Percentiles rank a stretch among this genome's conserved stretches.
These are phyloP conservation scores for Parafenestella ontariensis DNA, from an alignment of 2,329 filamentous ascomycete genomes.

Conservation along the genomic window DNA sequence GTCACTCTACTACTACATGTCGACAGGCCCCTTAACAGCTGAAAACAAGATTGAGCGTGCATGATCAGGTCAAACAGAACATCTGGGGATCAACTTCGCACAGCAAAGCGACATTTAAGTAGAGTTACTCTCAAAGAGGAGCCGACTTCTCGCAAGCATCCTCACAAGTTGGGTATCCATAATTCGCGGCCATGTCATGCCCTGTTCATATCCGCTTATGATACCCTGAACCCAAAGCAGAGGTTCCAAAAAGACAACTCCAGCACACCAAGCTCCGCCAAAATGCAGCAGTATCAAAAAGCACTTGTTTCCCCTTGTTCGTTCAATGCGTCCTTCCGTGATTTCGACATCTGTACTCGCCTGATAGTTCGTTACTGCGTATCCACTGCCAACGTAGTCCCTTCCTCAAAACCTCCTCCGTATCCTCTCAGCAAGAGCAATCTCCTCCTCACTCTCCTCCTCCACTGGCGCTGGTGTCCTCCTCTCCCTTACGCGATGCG, in stretches of 20 bases:
- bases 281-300: constrained; percentile 8
- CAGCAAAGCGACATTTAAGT: not conserved
- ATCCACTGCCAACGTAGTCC: not conserved
- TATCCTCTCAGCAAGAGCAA: constrained; percentile 35
- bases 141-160: constrained; percentile 2
- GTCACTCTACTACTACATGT: no score
- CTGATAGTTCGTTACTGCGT: not conserved
- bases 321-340: constrained; percentile 1
- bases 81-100: not conserved
- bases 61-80: not conserved
- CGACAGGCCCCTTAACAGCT: not conserved
- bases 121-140: not conserved
- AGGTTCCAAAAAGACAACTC: constrained; percentile 6
- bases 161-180: constrained; percentile 35
- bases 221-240: constrained; percentile 4
- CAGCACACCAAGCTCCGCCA: constrained; percentile 9
- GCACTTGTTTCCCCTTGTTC: not conserved
- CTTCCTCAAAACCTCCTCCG: constrained; percentile 31
- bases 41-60: not conserved
- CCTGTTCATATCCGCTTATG: constrained; percentile 23
- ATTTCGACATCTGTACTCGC: not conserved
- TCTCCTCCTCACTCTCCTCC: constrained; percentile 54
- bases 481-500: constrained; percentile 72
- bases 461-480: constrained; percentile 75
- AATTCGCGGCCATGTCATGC: constrained; percentile 28